Conservation (phyloP, 176 grass and related monocot species). For the Carex cristatella region DNA sequence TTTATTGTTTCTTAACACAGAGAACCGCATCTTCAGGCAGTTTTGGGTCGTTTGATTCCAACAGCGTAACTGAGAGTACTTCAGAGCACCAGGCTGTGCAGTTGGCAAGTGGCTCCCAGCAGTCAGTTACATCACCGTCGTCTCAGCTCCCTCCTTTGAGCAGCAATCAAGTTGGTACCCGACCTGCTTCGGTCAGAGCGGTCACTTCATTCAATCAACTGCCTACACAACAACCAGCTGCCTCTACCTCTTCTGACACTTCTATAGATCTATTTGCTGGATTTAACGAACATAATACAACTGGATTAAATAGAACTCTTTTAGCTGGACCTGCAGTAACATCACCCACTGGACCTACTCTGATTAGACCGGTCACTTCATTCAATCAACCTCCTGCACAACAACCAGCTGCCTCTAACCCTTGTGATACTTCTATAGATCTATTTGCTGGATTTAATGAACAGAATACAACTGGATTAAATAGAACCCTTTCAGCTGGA, state of each 20-base stretch:
- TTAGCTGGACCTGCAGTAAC: not conserved
- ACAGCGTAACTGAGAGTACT: conserved; percentile 30
- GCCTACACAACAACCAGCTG: conserved; percentile 29
- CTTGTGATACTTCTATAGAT: not conserved
- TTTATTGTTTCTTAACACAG: conserved; percentile 42
- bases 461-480: not conserved
- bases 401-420: conserved; percentile 14
- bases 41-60: conserved; percentile 74
- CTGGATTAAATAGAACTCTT: not conserved
- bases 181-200: conserved; percentile 7
- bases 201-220: conserved; percentile 34
- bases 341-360: not conserved
- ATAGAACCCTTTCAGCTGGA: not conserved
- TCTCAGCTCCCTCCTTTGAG: conserved; percentile 29
- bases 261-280: conserved; percentile 14
- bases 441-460: conserved; percentile 21
- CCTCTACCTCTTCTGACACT: not conserved
- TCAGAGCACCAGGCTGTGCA: conserved; percentile 10
- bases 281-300: conserved; percentile 14
- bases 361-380: conserved; percentile 16
- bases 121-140: conserved; percentile 27
- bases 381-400: conserved; percentile 40
- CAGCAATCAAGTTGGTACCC: not conserved
- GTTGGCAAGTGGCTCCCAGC: conserved; percentile 35
- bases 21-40: conserved; percentile 80